Percentiles rank a stretch among this genome's conserved stretches.
Evolutionary conservation across 345 rosid genomes (phyloP).

Genomic region (Chamaenerion angustifolium): DNA sequence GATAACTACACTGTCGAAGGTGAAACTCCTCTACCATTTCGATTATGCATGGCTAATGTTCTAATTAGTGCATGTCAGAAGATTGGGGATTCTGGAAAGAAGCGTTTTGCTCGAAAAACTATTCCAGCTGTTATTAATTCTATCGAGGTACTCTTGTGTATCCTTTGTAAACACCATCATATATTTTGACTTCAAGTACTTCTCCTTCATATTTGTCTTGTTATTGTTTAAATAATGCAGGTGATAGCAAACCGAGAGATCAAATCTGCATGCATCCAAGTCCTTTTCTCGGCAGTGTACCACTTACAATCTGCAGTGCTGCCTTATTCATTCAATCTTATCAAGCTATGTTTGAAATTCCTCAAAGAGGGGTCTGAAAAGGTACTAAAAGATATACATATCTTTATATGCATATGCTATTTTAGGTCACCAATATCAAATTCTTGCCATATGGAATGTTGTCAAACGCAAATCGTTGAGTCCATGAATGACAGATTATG

Average conservation of each 20-base stretch:
- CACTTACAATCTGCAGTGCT: conserved; percentile 68
- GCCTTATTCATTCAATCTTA: conserved; percentile 55
- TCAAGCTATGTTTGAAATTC: conserved; percentile 48
- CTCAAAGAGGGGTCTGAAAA: conserved; percentile 46
- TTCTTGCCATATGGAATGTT: too few species aligned
- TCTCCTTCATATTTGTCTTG: not conserved
- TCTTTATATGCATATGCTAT: not conserved
- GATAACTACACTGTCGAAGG: conserved; percentile 12
- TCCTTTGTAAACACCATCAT: not conserved
- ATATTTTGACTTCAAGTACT: too few species aligned
- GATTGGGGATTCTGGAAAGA: conserved; percentile 41
- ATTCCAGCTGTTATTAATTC: conserved; percentile 42
- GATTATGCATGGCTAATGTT: conserved; percentile 82
- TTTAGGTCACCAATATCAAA: too few species aligned
- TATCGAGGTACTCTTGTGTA: conserved; percentile 37
- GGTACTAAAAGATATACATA: conserved; percentile 27
- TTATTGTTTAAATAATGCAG: conserved; percentile 17
- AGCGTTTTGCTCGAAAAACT: conserved; percentile 33
- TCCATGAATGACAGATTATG: too few species aligned
- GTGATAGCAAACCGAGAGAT: conserved; percentile 31
- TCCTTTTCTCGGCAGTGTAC: conserved; percentile 74
- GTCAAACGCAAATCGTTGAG: too few species aligned
- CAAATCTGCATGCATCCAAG: conserved; percentile 67
- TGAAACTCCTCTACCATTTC: conserved; percentile 29
- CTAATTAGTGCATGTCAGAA: conserved; percentile 81